Percentiles rank a stretch among this genome's conserved stretches.
These are phyloP conservation scores for Collybiopsis luxurians DNA, from an alignment of 768 basidiomycete genomes.

Conservation along the genomic window DNA sequence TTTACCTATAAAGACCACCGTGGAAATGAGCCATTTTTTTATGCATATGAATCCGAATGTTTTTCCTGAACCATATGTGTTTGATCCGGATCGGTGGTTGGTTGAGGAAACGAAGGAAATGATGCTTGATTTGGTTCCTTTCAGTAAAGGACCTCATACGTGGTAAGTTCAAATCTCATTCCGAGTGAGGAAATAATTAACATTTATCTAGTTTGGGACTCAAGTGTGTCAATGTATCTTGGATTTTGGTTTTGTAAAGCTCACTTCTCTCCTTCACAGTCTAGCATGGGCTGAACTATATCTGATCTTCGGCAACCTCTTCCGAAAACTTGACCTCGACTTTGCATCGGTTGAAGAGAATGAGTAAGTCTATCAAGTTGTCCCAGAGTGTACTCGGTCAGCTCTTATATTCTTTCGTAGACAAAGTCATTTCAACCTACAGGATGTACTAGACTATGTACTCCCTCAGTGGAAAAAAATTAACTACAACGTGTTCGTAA, in stretches of 20 bases:
- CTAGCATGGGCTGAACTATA: slow-evolving; percentile 3
- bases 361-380: too few relatives aligned
- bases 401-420: too few relatives aligned
- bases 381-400: too few relatives aligned
- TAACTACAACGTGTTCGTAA: too few relatives aligned
- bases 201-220: neutral
- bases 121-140: slow-evolving; percentile 37
- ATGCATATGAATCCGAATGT: slow-evolving; percentile 36
- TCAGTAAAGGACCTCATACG: slow-evolving; percentile 15
- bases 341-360: too few relatives aligned
- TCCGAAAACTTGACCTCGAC: neutral
- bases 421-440: too few relatives aligned
- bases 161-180: neutral
- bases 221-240: too few relatives aligned
- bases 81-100: slow-evolving; percentile 43
- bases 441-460: too few relatives aligned
- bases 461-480: too few relatives aligned
- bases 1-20: slow-evolving; percentile 33
- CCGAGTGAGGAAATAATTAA: too few relatives aligned
- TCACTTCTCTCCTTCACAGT: neutral
- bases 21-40: slow-evolving; percentile 36
- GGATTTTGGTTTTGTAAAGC: too few relatives aligned
- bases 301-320: neutral
- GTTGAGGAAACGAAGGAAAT: slow-evolving; percentile 25
- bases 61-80: slow-evolving; percentile 36